Conservation (phyloP, 345 rosid species). For the Theobroma cacao region DNA sequence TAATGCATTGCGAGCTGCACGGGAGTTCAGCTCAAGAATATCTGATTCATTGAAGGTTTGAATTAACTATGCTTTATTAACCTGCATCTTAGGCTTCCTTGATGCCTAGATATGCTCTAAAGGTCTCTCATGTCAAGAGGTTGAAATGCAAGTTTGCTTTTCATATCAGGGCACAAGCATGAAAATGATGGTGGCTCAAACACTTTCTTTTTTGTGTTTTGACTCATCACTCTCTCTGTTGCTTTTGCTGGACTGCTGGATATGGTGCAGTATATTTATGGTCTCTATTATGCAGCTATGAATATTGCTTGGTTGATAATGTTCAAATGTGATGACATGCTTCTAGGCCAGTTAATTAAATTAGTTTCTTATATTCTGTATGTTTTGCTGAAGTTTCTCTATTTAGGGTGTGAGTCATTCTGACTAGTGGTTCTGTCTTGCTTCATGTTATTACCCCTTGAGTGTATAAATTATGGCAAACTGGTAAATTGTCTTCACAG, state of each 20-base stretch:
- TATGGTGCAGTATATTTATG: not conserved
- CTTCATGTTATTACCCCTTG: not conserved
- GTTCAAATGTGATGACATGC: not conserved
- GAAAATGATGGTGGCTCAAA: not conserved
- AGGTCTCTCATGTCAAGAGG: not conserved
- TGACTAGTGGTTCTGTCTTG: not conserved
- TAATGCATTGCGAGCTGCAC: slow-evolving; percentile 78
- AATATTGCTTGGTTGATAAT: not conserved
- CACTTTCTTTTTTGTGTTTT: not conserved
- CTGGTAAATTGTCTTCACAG: not conserved
- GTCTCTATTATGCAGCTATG: not conserved
- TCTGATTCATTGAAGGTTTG: slow-evolving; percentile 75
- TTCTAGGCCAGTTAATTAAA: not conserved
- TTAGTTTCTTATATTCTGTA: not conserved
- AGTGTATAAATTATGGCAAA: not conserved
- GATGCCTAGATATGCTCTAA: not conserved
- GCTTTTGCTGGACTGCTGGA: not conserved
- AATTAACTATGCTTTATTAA: slow-evolving; percentile 5
- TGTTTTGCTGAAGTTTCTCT: not conserved
- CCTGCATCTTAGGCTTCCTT: not conserved
- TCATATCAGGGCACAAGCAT: not conserved
- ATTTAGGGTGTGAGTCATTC: not conserved
- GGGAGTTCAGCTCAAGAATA: slow-evolving; percentile 72
- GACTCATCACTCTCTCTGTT: not conserved
- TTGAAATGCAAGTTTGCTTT: slow-evolving; percentile 2